A percentile compares a stretch with the other conserved stretches of the same genome.
Evolutionary conservation across 345 rosid genomes (phyloP).

Genomic region (Citrus unshiu): DNA sequence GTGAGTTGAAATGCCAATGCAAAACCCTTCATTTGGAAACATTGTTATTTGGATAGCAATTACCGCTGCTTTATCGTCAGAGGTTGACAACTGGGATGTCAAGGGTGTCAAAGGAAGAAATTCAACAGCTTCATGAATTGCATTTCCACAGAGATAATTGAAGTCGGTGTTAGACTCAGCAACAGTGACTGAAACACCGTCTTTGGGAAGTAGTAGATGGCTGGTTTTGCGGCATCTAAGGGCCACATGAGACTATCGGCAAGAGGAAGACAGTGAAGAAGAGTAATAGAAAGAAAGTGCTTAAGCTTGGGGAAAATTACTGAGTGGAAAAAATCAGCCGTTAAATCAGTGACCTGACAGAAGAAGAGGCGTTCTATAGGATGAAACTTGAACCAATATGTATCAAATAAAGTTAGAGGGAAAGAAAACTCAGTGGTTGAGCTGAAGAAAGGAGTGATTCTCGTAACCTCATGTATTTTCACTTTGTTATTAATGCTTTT

Average conservation of each 20-base stretch:
- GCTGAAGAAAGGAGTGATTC: neutral
- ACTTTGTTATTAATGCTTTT: neutral
- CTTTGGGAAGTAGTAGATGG: constrained; percentile 15
- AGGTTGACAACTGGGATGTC: constrained; percentile 19
- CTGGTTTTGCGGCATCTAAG: constrained; percentile 16
- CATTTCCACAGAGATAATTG: constrained; percentile 11
- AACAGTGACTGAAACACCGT: constrained; percentile 27
- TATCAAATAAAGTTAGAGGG: neutral
- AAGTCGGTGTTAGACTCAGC: constrained; percentile 35
- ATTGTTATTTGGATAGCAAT: constrained; percentile 10
- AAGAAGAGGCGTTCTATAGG: neutral
- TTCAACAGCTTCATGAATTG: constrained; percentile 18
- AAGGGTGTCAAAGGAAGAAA: constrained; percentile 29
- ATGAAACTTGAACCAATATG: neutral
- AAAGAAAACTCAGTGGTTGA: neutral
- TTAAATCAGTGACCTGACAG: constrained; percentile 14
- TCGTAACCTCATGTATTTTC: neutral
- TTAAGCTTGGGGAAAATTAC: constrained; percentile 37
- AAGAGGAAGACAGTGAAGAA: constrained; percentile 28
- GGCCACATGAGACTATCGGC: constrained; percentile 28
- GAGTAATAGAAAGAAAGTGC: constrained; percentile 32
- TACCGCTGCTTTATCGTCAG: constrained; percentile 10
- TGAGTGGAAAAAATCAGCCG: constrained; percentile 25
- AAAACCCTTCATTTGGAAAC: constrained; percentile 15
- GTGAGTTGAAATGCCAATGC: constrained; percentile 3